Evolutionary conservation across 1,284 basidiomycete genomes (phyloP).

Genomic region (Ustilago sp.): DNA sequence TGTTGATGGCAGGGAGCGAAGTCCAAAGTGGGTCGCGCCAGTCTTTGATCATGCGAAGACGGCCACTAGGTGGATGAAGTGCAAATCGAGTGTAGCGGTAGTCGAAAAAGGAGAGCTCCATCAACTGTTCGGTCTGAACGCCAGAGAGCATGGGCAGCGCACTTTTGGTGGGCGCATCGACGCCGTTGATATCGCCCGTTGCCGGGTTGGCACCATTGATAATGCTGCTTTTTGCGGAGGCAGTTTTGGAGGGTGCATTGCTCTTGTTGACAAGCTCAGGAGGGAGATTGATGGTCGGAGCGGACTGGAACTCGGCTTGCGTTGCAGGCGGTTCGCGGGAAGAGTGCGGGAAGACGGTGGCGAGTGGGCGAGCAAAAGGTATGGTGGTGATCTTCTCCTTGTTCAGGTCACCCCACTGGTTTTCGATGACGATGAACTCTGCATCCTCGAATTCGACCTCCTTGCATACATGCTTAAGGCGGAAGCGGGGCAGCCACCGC

Average conservation of each 20-base stretch:
- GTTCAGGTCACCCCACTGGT: constrained; percentile 68
- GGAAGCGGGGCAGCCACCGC: constrained; percentile 90
- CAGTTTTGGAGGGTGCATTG: constrained; percentile 39
- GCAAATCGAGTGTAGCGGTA: constrained; percentile 90
- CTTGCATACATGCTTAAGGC: constrained; percentile 86
- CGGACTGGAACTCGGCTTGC: constrained; percentile 59
- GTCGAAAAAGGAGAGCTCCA: constrained; percentile 71
- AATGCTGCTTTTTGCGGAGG: constrained; percentile 51
- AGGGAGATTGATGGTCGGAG: constrained; percentile 34
- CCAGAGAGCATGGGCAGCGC: constrained; percentile 56
- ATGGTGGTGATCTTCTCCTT: constrained; percentile 55
- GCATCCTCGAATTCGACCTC: constrained; percentile 85
- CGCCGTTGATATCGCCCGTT: constrained; percentile 21
- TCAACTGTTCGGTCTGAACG: constrained; percentile 63
- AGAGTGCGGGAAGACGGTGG: constrained; percentile 65
- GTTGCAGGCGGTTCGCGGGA: constrained; percentile 65
- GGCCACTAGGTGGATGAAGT: constrained; percentile 83
- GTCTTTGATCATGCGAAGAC: constrained; percentile 85
- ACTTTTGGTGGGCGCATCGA: neutral
- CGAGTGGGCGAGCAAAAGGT: constrained; percentile 65
- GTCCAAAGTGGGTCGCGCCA: constrained; percentile 91
- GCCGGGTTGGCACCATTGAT: constrained; percentile 35
- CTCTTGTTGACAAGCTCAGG: constrained; percentile 44
- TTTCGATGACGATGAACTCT: constrained; percentile 83
- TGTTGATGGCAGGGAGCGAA: constrained; percentile 71